phyloP scores from a whole-genome alignment of 371 early-diverging fungal genomes.

The Mycotypha africana region DNA sequence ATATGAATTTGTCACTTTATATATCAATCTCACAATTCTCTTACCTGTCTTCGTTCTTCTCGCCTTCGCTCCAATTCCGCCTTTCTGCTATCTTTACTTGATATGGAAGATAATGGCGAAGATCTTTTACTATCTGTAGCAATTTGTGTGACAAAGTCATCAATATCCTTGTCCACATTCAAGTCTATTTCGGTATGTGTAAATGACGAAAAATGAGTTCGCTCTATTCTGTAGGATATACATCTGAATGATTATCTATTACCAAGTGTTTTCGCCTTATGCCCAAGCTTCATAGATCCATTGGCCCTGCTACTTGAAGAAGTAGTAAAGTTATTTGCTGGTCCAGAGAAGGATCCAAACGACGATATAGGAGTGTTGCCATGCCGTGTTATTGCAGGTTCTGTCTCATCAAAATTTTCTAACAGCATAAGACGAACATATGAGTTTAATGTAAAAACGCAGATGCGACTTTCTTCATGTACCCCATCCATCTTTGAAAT shows the following conservation, averaged over 20 bases:
- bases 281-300: constrained; percentile 35
- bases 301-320: too few species aligned
- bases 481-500: constrained; percentile 41
- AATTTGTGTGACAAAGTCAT: constrained; percentile 2
- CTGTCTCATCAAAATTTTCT: too few species aligned
- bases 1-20: too few species aligned
- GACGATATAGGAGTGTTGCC: too few species aligned
- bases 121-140: not conserved
- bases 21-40: not conserved
- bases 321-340: too few species aligned
- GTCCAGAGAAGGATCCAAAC: constrained; percentile 15
- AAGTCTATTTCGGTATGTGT: too few species aligned
- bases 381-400: too few species aligned
- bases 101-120: constrained; percentile 8
- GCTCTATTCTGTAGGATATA: not conserved
- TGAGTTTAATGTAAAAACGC: too few species aligned
- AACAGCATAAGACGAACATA: too few species aligned
- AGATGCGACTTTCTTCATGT: too few species aligned
- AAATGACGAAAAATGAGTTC: too few species aligned
- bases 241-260: constrained; percentile 3
- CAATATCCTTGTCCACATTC: too few species aligned
- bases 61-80: constrained; percentile 53
- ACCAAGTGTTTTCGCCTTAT: constrained; percentile 31
- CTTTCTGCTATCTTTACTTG: constrained; percentile 44
- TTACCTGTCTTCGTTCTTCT: constrained; percentile 57